phyloP scores from a whole-genome alignment of 495 filamentous ascomycete species.

The Aspergillus olivimuriae region DNA sequence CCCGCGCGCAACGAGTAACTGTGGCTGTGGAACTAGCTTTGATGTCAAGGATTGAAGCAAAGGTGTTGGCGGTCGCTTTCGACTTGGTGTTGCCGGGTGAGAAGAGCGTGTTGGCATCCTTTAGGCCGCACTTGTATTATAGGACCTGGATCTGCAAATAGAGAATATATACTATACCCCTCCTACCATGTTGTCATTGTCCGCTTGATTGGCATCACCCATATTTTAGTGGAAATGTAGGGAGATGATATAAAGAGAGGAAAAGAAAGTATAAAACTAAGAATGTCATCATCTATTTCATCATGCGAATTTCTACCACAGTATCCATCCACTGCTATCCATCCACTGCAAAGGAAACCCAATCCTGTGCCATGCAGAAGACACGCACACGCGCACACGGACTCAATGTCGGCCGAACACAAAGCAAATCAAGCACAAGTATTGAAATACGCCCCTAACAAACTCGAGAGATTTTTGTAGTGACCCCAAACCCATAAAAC shows the following conservation, averaged over 20 bases:
- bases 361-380: slow-evolving; percentile 9
- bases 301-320: slow-evolving; percentile 14
- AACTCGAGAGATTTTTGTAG: slow-evolving; percentile 16
- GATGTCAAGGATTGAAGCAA: slow-evolving; percentile 63
- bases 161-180: neutral
- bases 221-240: too few relatives aligned
- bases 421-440: slow-evolving; percentile 11
- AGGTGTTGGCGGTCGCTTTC: too few relatives aligned
- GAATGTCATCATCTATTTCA: slow-evolving; percentile 19
- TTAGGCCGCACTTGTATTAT: neutral
- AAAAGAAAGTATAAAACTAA: neutral
- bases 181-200: too few relatives aligned
- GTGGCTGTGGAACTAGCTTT: slow-evolving; percentile 97
- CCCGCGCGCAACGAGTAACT: slow-evolving; percentile 83
- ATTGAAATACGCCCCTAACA: slow-evolving; percentile 14
- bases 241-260: neutral
- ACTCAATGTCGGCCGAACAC: slow-evolving; percentile 12
- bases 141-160: neutral
- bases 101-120: too few relatives aligned
- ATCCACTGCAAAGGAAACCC: too few relatives aligned
- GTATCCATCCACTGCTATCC: slow-evolving; percentile 3
- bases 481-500: slow-evolving; percentile 12
- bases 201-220: too few relatives aligned
- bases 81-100: too few relatives aligned
- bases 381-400: slow-evolving; percentile 9